Evolutionary conservation across 257 asterid species (phyloP).

Genomic region (Schizonepeta tenuifolia): DNA sequence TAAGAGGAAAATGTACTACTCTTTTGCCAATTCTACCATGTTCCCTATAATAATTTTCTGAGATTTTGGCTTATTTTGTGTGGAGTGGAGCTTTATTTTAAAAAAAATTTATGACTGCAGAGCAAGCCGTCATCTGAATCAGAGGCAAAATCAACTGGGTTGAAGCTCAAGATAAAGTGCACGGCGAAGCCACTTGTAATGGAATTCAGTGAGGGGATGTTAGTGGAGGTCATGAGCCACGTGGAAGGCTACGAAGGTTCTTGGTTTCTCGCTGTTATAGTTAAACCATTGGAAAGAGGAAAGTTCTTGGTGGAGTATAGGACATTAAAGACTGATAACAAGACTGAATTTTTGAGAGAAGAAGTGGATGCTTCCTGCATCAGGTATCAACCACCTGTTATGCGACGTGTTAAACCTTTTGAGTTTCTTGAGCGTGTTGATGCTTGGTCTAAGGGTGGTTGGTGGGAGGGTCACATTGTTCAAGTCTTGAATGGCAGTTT

Average conservation of each 20-base stretch:
- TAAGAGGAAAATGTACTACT: background rate
- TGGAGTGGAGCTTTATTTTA: background rate
- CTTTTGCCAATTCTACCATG: background rate
- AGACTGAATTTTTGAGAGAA: constrained; percentile 47
- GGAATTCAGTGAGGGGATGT: constrained; percentile 45
- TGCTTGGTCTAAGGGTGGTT: constrained; percentile 59
- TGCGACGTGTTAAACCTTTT: constrained; percentile 40
- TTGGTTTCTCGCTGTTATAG: constrained; percentile 52
- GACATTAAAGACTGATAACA: constrained; percentile 37
- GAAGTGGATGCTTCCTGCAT: constrained; percentile 48
- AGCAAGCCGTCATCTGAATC: constrained; percentile 31
- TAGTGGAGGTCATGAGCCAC: constrained; percentile 54
- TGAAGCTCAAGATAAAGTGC: constrained; percentile 49
- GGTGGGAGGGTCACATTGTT: constrained; percentile 58
- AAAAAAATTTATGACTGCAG: constrained; percentile 38
- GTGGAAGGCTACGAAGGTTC: constrained; percentile 44
- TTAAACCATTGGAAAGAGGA: constrained; percentile 34
- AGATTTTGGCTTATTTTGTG: background rate
- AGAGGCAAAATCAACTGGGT: constrained; percentile 36
- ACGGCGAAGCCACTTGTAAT: constrained; percentile 19
- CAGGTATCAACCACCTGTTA: constrained; percentile 47
- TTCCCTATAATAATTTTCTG: background rate
- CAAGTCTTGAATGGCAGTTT: constrained; percentile 35
- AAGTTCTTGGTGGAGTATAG: constrained; percentile 54
- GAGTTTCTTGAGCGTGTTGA: constrained; percentile 49